These are phyloP conservation scores for Saturnispora saitoi DNA, from an alignment of 805 yeast genomes.

Conservation along the genomic window DNA sequence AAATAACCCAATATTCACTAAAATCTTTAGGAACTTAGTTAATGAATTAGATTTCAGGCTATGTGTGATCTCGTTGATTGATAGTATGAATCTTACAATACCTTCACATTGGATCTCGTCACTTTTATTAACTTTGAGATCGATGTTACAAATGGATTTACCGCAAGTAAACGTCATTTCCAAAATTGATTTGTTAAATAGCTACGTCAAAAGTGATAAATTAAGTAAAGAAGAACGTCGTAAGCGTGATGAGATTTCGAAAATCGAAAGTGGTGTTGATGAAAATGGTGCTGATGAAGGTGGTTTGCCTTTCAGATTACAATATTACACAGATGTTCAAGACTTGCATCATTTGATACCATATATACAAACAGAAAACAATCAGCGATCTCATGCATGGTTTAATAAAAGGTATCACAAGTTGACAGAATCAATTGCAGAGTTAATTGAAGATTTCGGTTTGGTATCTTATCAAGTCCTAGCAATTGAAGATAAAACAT, in stretches of 20 bases:
- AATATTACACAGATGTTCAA: constrained; percentile 88
- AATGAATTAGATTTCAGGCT: constrained; percentile 60
- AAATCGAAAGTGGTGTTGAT: constrained; percentile 9
- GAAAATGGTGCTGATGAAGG: constrained; percentile 37
- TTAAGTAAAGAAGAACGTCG: constrained; percentile 15
- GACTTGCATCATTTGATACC: constrained; percentile 67
- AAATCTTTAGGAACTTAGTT: constrained; percentile 58
- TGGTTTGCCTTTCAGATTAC: constrained; percentile 69
- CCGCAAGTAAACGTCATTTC: constrained; percentile 92
- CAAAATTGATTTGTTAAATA: constrained; percentile 73
- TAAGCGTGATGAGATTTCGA: constrained; percentile 13
- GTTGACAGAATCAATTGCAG: constrained; percentile 71
- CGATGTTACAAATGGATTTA: constrained; percentile 86
- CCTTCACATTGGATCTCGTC: constrained; percentile 88
- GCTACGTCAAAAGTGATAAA: constrained; percentile 32
- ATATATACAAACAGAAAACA: constrained; percentile 60
- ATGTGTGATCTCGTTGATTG: constrained; percentile 81
- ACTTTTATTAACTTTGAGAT: constrained; percentile 67
- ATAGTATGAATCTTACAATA: constrained; percentile 69
- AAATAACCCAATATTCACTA: constrained; percentile 66
- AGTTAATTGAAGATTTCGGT: constrained; percentile 78
- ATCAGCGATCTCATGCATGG: constrained; percentile 52
- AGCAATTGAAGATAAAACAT: constrained; percentile 82
- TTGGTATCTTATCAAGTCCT: constrained; percentile 83
- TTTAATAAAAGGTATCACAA: constrained; percentile 36